phyloP scores from a whole-genome alignment of 2,329 filamentous ascomycete species.

The Penicillium hesseltinei region DNA sequence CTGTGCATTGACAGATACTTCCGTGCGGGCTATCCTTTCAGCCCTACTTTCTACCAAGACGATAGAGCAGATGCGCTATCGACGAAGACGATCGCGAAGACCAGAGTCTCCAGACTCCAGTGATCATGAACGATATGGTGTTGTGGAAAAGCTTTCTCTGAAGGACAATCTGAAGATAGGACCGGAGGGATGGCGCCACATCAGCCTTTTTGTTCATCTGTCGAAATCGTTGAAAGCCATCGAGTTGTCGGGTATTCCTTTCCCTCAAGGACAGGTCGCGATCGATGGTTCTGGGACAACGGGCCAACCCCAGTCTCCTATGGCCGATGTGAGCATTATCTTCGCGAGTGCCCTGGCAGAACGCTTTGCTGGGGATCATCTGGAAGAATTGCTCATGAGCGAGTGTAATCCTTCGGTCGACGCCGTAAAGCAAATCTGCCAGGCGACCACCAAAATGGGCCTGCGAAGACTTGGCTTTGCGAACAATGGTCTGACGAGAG shows the following conservation, averaged over 20 bases:
- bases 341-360: slow-evolving; percentile 74
- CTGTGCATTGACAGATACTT: slow-evolving; percentile 82
- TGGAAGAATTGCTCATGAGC: slow-evolving; percentile 81
- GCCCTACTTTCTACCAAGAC: slow-evolving; percentile 78
- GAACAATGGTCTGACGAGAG: slow-evolving; percentile 71
- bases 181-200: slow-evolving; percentile 83
- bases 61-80: slow-evolving; percentile 57
- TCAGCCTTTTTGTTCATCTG: slow-evolving; percentile 86
- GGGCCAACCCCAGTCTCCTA: slow-evolving; percentile 15
- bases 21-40: slow-evolving; percentile 79
- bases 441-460: slow-evolving; percentile 75
- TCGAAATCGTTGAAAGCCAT: slow-evolving; percentile 81
- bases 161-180: slow-evolving; percentile 88
- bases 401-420: slow-evolving; percentile 71
- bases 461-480: slow-evolving; percentile 78
- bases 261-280: slow-evolving; percentile 54
- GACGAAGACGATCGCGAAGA: slow-evolving; percentile 42
- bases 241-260: slow-evolving; percentile 80
- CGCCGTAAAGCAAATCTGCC: slow-evolving; percentile 73
- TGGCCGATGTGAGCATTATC: slow-evolving; percentile 59
- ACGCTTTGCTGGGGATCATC: slow-evolving; percentile 68
- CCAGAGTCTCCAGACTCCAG: slow-evolving; percentile 31
- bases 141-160: slow-evolving; percentile 81
- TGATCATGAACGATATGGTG: slow-evolving; percentile 52
- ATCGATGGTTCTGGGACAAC: slow-evolving; percentile 24